Evolutionary conservation across 2,329 filamentous ascomycete species (phyloP), one percentile per base, ranked within the genome.

Genomic region (Xylariaceae sp.): DNA sequence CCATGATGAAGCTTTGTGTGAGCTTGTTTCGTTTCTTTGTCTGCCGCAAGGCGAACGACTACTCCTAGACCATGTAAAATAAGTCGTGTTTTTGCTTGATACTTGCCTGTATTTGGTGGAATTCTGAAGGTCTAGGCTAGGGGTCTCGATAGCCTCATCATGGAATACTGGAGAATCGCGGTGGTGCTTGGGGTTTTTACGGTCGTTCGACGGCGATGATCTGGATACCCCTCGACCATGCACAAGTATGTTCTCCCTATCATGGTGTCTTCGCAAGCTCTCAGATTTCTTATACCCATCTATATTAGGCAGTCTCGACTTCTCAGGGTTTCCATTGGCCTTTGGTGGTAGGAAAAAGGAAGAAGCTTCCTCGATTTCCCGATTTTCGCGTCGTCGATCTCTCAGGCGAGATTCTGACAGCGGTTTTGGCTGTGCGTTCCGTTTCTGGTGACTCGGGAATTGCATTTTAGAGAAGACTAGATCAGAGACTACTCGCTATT

Each of bases 381-480:
- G 70, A 40, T 68, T 67, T 49, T 69, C 66, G 58, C 61, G 70
- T 53, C 61, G 63, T 44, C 65, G 62, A 44, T 68, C 62, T 16
- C 61, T 65, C 2, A 59, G 26, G 32, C 59, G 59, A 20, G 60
- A 59, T 45, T 54, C 63, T 29, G 64, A 68, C 20, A 68, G 53
- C 21, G 56, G 48, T 42, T 68, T 68, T 40, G 66, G 57, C 47
- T 61, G 58, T 10, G 50, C 19, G 18, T 61, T 51, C 29, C 54
- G 56, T 32, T 57, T 67, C 48, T 64, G 55, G 2, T 68, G 59
- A 46, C 70, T 71, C 20, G 79, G 69, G 58, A 81, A 79, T 7
- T 73, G 66, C 76, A 83, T 80, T 48, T 80, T 73, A 21, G 81
- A 81, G 59, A 83, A 85, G 1, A 73, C 72, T 18, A 85, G 73